These are phyloP conservation scores for Corylus americana DNA, from an alignment of 306 rosid genomes.

Conservation along the genomic window DNA sequence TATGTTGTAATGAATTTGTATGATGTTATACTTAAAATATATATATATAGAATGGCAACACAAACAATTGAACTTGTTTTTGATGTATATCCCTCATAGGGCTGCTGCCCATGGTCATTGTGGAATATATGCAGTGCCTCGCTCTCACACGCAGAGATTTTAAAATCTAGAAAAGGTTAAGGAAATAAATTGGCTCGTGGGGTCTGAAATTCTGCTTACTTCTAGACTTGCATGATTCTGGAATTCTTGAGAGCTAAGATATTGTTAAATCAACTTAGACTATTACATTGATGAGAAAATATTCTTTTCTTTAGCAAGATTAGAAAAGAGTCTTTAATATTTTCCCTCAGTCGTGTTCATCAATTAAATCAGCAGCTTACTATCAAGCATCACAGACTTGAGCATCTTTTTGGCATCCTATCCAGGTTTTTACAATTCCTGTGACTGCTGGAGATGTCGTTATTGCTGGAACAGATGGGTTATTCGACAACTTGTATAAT, in stretches of 20 bases:
- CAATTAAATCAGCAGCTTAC: neutral
- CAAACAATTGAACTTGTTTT: neutral
- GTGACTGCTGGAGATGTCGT: slow-evolving; percentile 69
- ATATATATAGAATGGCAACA: neutral
- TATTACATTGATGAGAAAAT: neutral
- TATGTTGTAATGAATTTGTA: neutral
- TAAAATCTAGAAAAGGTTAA: neutral
- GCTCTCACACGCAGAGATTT: neutral
- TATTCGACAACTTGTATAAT: slow-evolving; percentile 80
- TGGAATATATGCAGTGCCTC: neutral
- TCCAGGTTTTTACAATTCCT: slow-evolving; percentile 64
- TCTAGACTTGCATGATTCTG: neutral
- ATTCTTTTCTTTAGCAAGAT: neutral
- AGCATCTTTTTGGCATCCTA: slow-evolving; percentile 13
- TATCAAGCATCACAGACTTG: neutral
- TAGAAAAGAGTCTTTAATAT: neutral
- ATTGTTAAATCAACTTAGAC: neutral
- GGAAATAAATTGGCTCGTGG: neutral
- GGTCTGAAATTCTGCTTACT: neutral
- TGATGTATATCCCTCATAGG: neutral
- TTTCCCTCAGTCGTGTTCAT: neutral
- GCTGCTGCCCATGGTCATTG: slow-evolving; percentile 1
- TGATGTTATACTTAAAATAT: too few species aligned
- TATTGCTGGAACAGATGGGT: slow-evolving; percentile 87
- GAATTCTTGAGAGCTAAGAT: neutral